These are phyloP conservation scores for Ulmus americana DNA, from an alignment of 331 rosid species.

Conservation along the genomic window DNA sequence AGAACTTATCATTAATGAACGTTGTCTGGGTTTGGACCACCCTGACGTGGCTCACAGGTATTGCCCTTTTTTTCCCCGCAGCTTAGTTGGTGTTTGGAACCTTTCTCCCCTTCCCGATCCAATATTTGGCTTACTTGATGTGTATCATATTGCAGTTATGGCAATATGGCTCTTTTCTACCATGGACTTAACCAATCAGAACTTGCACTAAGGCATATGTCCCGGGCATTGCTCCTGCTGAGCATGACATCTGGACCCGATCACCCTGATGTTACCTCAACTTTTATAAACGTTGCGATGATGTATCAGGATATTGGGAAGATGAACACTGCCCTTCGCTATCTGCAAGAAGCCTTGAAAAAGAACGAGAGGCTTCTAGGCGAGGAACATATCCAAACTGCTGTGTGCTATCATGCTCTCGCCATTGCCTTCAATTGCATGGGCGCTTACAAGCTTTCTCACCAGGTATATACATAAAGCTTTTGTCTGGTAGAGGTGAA, in stretches of 20 bases:
- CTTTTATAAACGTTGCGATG: conserved; percentile 91
- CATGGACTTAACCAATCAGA: conserved; percentile 93
- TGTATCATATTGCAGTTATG: conserved; percentile 59
- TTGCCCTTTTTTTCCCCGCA: conserved; percentile 8
- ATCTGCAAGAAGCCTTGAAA: conserved; percentile 94
- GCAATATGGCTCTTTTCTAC: conserved; percentile 92
- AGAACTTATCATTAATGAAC: conserved; percentile 92
- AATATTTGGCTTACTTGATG: conserved; percentile 1
- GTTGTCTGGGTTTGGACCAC: conserved; percentile 92
- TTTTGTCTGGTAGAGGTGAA: neutral
- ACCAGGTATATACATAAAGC: conserved; percentile 53
- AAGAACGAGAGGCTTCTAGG: conserved; percentile 96
- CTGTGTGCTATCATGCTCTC: conserved; percentile 96
- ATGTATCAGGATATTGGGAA: conserved; percentile 98
- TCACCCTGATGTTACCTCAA: conserved; percentile 98
- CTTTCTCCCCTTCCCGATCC: conserved; percentile 2
- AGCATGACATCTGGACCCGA: conserved; percentile 96
- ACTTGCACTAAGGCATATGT: conserved; percentile 92
- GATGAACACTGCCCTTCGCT: conserved; percentile 94
- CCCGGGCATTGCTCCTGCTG: conserved; percentile 82
- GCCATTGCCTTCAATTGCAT: conserved; percentile 93
- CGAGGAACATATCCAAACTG: conserved; percentile 95
- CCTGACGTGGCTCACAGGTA: conserved; percentile 99
- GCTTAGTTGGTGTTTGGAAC: neutral
- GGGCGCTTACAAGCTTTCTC: conserved; percentile 95